Evolutionary conservation across 108 stramenopile species (phyloP).

Genomic region (Pseudonitzschia pungens): DNA sequence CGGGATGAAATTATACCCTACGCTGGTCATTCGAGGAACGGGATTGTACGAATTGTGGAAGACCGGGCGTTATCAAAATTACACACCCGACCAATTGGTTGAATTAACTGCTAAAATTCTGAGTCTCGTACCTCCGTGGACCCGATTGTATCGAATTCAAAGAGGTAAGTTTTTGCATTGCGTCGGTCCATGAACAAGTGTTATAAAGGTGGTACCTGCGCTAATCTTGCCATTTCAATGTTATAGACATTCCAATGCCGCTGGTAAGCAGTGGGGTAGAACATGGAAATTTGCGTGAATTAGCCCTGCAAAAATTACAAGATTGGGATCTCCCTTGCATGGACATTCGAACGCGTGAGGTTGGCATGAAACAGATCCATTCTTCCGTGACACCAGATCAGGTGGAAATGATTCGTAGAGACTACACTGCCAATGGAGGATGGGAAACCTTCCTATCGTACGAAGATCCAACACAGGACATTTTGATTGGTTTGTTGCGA

Average conservation of each 20-base stretch:
- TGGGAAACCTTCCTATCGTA: conserved; percentile 95
- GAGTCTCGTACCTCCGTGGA: conserved; percentile 95
- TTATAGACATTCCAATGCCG: conserved; percentile 93
- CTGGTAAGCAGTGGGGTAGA: conserved; percentile 93
- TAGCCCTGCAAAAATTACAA: conserved; percentile 81
- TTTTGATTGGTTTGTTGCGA: conserved; percentile 75
- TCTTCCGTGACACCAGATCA: conserved; percentile 87
- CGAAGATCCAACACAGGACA: conserved; percentile 92
- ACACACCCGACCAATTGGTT: conserved; percentile 93
- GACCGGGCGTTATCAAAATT: conserved; percentile 91
- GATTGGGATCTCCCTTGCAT: conserved; percentile 88
- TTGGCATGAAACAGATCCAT: conserved; percentile 95
- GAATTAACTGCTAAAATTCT: conserved; percentile 89
- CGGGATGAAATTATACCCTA: conserved; percentile 95
- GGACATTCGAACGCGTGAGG: conserved; percentile 94
- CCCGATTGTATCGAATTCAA: conserved; percentile 93
- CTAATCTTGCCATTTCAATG: neutral
- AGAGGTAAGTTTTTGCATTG: conserved; percentile 26
- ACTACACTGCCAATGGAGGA: conserved; percentile 92
- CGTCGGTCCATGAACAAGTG: too few species aligned
- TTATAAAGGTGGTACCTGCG: too few species aligned
- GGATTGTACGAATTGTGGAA: conserved; percentile 96
- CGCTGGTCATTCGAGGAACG: conserved; percentile 94
- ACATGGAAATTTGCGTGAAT: conserved; percentile 92
- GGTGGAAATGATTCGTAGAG: conserved; percentile 90